A percentile compares a stretch with the other conserved stretches of the same genome.
Conservation (phyloP, 169 alveolate genomes). For the Cystoisospora suis region DNA sequence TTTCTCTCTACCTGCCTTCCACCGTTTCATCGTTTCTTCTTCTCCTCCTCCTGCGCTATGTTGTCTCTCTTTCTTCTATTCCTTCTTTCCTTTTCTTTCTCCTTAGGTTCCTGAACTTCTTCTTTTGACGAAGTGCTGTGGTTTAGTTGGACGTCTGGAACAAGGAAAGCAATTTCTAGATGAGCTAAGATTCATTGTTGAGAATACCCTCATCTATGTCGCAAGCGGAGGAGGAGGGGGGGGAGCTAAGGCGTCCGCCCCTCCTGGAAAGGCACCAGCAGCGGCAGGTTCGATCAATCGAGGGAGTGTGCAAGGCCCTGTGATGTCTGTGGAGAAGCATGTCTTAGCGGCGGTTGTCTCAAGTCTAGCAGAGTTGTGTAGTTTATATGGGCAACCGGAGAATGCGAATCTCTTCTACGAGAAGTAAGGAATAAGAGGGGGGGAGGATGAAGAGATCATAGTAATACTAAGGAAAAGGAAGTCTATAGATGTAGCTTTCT, state of each 20-base stretch:
- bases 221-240: neutral
- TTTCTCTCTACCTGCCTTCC: too few species aligned
- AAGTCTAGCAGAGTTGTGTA: constrained; percentile 39
- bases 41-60: too few species aligned
- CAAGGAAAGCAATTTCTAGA: constrained; percentile 22
- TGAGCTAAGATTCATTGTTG: constrained; percentile 37
- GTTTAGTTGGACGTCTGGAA: constrained; percentile 19
- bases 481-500: too few species aligned
- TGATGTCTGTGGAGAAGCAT: constrained; percentile 30
- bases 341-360: constrained; percentile 40
- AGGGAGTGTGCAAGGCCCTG: constrained; percentile 29
- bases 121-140: constrained; percentile 52
- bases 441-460: too few species aligned
- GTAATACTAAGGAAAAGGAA: too few species aligned
- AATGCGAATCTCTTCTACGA: constrained; percentile 20
- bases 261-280: neutral
- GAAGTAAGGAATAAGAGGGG: neutral
- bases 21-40: too few species aligned
- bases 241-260: neutral
- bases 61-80: too few species aligned
- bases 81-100: neutral
- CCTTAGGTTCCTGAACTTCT: constrained; percentile 47
- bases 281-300: neutral
- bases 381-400: constrained; percentile 7
- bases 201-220: neutral